These are phyloP conservation scores for Naganishia vishniacii DNA, from an alignment of 768 basidiomycete genomes.

Conservation along the genomic window DNA sequence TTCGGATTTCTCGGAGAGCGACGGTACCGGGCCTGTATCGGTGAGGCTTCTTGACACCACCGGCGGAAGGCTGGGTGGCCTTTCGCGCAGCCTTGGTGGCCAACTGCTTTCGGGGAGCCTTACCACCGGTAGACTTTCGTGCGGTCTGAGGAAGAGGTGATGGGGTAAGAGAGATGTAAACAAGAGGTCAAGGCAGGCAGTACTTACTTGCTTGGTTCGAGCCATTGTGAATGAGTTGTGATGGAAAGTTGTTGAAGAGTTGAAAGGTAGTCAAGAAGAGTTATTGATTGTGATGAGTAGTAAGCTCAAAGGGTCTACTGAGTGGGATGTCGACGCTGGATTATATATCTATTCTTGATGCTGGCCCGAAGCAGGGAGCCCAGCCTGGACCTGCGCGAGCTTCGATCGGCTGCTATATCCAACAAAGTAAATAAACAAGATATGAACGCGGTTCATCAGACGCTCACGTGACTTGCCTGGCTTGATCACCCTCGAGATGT, in stretches of 20 bases:
- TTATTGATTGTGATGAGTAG: conserved; percentile 18
- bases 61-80: conserved; percentile 56
- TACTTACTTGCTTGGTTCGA: conserved; percentile 29
- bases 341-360: background rate
- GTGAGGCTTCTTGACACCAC: conserved; percentile 99
- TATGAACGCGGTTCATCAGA: conserved; percentile 15
- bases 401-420: background rate
- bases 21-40: conserved; percentile 75
- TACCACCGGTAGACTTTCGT: conserved; percentile 97
- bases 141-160: conserved; percentile 71
- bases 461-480: background rate
- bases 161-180: conserved; percentile 20
- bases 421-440: conserved; percentile 14
- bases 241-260: conserved; percentile 1
- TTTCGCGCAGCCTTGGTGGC: conserved; percentile 69
- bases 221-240: conserved; percentile 23
- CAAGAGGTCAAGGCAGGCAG: no score
- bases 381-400: background rate
- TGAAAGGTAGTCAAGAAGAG: conserved; percentile 11
- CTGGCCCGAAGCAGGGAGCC: background rate
- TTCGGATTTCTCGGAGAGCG: conserved; percentile 54
- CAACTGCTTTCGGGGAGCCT: conserved; percentile 46
- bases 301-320: background rate
- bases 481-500: conserved; percentile 4
- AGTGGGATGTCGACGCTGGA: background rate